These are phyloP conservation scores for Oxyria digyna DNA, from an alignment of 148 eudicot genomes.

Conservation along the genomic window DNA sequence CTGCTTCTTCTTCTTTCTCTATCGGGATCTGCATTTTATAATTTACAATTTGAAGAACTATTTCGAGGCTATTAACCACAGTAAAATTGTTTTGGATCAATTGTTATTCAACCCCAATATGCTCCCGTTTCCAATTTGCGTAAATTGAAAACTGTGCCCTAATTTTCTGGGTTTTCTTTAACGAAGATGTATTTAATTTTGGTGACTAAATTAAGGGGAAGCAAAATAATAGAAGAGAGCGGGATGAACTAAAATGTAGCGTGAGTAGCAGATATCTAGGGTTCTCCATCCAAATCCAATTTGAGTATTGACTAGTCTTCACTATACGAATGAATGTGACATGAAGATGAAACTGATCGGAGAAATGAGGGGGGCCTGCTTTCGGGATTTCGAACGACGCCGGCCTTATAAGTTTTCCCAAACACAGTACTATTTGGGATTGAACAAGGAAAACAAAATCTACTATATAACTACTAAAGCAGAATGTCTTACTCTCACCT, in stretches of 20 bases:
- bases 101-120: not conserved
- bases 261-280: not conserved
- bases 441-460: too few relatives aligned
- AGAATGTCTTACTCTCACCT: too few relatives aligned
- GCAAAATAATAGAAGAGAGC: not conserved
- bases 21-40: not conserved
- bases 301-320: not conserved
- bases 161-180: not conserved
- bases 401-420: too few relatives aligned
- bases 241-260: not conserved
- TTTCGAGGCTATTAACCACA: not conserved
- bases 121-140: too few relatives aligned
- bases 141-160: not conserved
- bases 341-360: not conserved
- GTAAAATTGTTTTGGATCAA: not conserved
- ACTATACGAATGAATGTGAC: not conserved
- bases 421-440: too few relatives aligned
- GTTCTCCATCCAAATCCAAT: too few relatives aligned
- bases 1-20: not conserved
- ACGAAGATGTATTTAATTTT: not conserved
- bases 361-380: not conserved
- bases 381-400: too few relatives aligned
- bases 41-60: not conserved
- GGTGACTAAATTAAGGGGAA: not conserved
- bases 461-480: too few relatives aligned